Evolutionary conservation across 306 rosid genomes (phyloP).

Genomic region (Trichosanthes cucumerina): DNA sequence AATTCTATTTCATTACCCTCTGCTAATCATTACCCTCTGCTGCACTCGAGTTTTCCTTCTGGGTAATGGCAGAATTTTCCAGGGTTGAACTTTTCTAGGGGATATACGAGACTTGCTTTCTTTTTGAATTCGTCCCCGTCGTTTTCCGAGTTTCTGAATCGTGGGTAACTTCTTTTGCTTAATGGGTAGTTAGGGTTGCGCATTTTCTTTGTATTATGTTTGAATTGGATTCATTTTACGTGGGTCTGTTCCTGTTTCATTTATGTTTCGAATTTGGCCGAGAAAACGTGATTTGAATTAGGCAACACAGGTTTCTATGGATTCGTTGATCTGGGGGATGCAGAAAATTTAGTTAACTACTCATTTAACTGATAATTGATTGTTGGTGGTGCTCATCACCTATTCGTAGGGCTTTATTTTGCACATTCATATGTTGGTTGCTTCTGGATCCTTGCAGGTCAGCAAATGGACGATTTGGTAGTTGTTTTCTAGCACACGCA

Average conservation of each 20-base stretch:
- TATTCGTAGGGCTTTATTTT: neutral
- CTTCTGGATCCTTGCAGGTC: neutral
- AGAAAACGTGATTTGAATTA: neutral
- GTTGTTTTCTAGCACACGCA: slow-evolving; percentile 5
- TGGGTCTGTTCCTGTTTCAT: neutral
- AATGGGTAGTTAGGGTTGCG: slow-evolving; percentile 5
- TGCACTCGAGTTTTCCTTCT: neutral
- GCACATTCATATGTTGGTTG: neutral
- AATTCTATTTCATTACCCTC: neutral
- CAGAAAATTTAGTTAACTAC: neutral
- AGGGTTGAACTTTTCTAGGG: neutral
- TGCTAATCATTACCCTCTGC: neutral
- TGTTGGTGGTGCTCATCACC: neutral
- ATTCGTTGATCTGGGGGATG: neutral
- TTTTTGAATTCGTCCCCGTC: neutral
- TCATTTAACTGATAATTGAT: neutral
- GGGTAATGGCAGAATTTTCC: neutral
- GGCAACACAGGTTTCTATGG: neutral
- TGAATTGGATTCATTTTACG: neutral
- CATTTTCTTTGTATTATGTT: neutral
- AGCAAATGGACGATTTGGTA: neutral
- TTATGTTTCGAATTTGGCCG: neutral
- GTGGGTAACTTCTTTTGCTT: neutral
- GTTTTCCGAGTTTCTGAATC: neutral
- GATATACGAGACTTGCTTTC: neutral